Conservation (phyloP, 1,139 yeast species). For the Debaryomyces coudertii region DNA sequence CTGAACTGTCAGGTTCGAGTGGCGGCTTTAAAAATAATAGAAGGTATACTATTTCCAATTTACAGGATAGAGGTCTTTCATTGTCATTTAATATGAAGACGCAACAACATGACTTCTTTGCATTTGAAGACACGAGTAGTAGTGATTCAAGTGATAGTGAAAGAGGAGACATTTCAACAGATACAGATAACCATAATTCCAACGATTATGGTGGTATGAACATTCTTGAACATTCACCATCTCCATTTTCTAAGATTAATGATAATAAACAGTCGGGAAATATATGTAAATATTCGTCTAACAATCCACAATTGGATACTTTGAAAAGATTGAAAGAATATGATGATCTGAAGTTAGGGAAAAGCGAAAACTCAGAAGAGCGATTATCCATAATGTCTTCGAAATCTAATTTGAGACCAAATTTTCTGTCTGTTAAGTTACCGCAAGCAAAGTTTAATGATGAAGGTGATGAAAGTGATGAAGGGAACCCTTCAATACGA, state of each 20-base stretch:
- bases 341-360: slow-evolving; percentile 12
- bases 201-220: slow-evolving; percentile 14
- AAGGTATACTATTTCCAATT: slow-evolving; percentile 55
- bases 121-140: slow-evolving; percentile 28
- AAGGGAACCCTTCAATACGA: slow-evolving; percentile 26
- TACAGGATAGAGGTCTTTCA: slow-evolving; percentile 75
- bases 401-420: slow-evolving; percentile 55
- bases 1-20: slow-evolving; percentile 16
- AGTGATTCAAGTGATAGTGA: slow-evolving; percentile 30
- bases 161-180: slow-evolving; percentile 22
- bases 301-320: not conserved
- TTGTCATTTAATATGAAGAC: slow-evolving; percentile 69
- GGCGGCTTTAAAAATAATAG: slow-evolving; percentile 32
- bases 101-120: slow-evolving; percentile 32
- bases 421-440: slow-evolving; percentile 76
- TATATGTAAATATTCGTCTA: not conserved
- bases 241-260: slow-evolving; percentile 9
- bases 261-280: not conserved
- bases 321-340: slow-evolving; percentile 15
- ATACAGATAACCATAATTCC: slow-evolving; percentile 15
- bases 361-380: slow-evolving; percentile 18
- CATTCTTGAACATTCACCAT: not conserved
- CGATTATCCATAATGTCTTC: slow-evolving; percentile 37
- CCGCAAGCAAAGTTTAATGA: slow-evolving; percentile 74
- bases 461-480: slow-evolving; percentile 46